Evolutionary conservation across 2,329 filamentous ascomycete genomes (phyloP).

Genomic region (Diplocarpon mali): DNA sequence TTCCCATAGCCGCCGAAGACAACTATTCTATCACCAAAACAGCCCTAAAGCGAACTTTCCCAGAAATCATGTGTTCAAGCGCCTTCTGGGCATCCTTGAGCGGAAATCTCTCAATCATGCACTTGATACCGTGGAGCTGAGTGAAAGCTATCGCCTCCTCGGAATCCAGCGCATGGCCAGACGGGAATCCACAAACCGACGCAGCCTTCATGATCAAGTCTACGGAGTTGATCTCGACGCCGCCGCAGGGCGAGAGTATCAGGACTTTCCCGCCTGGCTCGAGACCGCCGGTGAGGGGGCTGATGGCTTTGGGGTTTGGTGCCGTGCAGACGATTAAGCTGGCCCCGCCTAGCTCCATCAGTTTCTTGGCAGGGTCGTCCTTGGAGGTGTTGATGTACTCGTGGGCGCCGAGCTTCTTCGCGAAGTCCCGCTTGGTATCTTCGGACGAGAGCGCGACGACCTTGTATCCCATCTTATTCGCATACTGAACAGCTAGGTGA

Average conservation of each 20-base stretch:
- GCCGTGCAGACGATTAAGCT: constrained; percentile 51
- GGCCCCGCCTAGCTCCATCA: constrained; percentile 50
- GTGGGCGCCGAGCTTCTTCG: constrained; percentile 47
- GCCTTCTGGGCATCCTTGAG: constrained; percentile 34
- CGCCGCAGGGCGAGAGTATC: constrained; percentile 42
- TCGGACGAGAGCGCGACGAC: constrained; percentile 58
- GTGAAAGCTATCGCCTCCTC: constrained; percentile 59
- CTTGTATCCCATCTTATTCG: constrained; percentile 63
- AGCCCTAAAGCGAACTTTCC: constrained; percentile 21
- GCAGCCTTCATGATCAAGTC: constrained; percentile 39
- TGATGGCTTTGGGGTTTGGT: constrained; percentile 45
- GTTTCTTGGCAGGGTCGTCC: constrained; percentile 36
- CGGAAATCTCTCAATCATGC: constrained; percentile 53
- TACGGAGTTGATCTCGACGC: constrained; percentile 34
- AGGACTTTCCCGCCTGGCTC: constrained; percentile 45
- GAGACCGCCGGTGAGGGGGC: constrained; percentile 42
- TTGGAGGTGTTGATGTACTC: constrained; percentile 48
- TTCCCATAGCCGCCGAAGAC: too few species aligned
- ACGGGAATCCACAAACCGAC: constrained; percentile 52
- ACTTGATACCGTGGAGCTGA: constrained; percentile 47
- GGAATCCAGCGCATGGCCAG: constrained; percentile 50
- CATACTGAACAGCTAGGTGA: constrained; percentile 64
- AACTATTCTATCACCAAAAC: constrained; percentile 21
- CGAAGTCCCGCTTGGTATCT: constrained; percentile 57
- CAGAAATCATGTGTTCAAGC: constrained; percentile 23